phyloP scores from a whole-genome alignment of 441 rosid genomes.

The Mallotus repandus region DNA sequence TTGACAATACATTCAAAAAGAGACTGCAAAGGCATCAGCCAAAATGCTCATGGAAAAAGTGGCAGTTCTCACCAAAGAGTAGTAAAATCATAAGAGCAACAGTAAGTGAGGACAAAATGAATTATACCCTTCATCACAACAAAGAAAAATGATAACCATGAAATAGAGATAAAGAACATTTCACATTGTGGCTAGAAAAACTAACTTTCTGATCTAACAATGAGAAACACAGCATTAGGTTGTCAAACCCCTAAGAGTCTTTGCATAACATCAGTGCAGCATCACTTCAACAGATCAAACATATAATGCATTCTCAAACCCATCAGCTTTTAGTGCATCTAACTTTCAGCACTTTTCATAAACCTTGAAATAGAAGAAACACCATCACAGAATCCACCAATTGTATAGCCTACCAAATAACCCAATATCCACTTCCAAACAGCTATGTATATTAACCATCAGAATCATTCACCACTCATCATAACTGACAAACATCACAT shows the following conservation, averaged over 20 bases:
- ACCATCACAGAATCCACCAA: constrained; percentile 7
- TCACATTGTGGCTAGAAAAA: constrained; percentile 10
- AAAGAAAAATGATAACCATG: neutral
- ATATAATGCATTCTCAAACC: neutral
- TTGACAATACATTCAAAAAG: neutral
- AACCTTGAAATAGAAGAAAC: constrained; percentile 7
- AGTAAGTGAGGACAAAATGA: neutral
- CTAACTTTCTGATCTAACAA: constrained; percentile 11
- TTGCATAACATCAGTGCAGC: constrained; percentile 12
- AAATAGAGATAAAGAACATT: constrained; percentile 6
- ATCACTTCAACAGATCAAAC: constrained; percentile 19
- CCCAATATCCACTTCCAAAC: constrained; percentile 19
- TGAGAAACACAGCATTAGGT: neutral
- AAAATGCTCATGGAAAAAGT: constrained; percentile 5
- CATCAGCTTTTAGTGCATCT: constrained; percentile 5
- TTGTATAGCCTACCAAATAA: constrained; percentile 18
- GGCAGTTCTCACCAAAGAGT: neutral
- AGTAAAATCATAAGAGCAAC: constrained; percentile 3
- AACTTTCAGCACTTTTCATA: constrained; percentile 8
- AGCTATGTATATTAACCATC: constrained; percentile 14
- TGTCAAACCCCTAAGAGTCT: constrained; percentile 1
- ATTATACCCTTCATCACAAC: neutral
- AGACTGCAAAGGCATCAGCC: neutral
- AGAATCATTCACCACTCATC: constrained; percentile 8
- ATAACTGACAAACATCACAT: constrained; percentile 20